A percentile compares a stretch with the other conserved stretches of the same genome.
Conservation (phyloP, 2,329 filamentous ascomycete genomes). For the Cladosporium oxysporum region DNA sequence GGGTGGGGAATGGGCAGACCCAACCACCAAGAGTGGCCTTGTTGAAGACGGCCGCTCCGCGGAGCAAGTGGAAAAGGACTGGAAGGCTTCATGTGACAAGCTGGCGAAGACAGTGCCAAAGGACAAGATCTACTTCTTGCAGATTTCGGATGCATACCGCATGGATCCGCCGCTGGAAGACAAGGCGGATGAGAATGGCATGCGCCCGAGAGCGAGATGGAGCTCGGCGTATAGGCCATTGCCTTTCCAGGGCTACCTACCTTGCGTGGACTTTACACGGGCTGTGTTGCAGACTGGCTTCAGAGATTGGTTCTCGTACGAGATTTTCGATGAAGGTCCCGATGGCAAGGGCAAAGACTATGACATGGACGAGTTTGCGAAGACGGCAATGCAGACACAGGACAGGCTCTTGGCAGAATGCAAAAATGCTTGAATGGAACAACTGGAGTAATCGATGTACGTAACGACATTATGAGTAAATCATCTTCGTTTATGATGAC, state of each 20-base stretch:
- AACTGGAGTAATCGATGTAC: background rate
- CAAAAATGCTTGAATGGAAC: background rate
- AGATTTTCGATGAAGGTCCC: slow-evolving; percentile 66
- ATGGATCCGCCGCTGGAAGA: slow-evolving; percentile 54
- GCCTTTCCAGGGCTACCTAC: slow-evolving; percentile 71
- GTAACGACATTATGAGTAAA: background rate
- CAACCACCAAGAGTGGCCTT: slow-evolving; percentile 62
- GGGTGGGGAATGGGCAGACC: slow-evolving; percentile 72
- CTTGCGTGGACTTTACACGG: slow-evolving; percentile 63
- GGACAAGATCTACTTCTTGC: slow-evolving; percentile 73
- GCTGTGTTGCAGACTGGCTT: slow-evolving; percentile 70
- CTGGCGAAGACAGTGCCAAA: slow-evolving; percentile 60
- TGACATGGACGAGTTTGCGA: slow-evolving; percentile 43
- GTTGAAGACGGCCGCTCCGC: slow-evolving; percentile 49
- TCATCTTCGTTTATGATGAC: background rate
- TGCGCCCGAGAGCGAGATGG: slow-evolving; percentile 66
- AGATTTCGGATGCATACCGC: slow-evolving; percentile 72
- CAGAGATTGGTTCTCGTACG: slow-evolving; percentile 66
- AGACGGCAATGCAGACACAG: slow-evolving; percentile 21
- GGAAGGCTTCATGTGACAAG: slow-evolving; percentile 42
- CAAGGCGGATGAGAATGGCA: slow-evolving; percentile 52
- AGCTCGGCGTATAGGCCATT: slow-evolving; percentile 70
- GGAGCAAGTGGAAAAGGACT: slow-evolving; percentile 50
- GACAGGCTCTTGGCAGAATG: slow-evolving; percentile 15
- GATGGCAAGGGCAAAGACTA: slow-evolving; percentile 57